Base-by-base conservation (phyloP, 805 yeast genomes). In the Yarrowia alimentaria region DNA sequence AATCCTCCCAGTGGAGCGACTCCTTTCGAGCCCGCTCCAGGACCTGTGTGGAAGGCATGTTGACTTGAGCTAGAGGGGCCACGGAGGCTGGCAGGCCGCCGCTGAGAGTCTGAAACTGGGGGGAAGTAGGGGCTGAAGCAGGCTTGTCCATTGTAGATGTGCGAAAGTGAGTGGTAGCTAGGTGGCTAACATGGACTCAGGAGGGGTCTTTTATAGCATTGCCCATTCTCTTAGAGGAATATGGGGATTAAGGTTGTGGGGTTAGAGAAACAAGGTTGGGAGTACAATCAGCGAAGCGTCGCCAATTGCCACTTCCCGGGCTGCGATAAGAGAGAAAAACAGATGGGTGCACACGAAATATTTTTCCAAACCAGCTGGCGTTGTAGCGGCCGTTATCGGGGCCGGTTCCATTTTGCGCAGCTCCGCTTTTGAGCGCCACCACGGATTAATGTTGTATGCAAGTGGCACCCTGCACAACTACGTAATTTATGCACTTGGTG, bases 381-480 rank as follows among this genome's bases (percentile, higher is more conserved):
- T n/a, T n/a, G n/a, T n/a, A n/a, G n/a, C n/a, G n/a, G n/a, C n/a
- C n/a, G n/a, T n/a, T n/a, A n/a, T n/a, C n/a, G n/a, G n/a, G n/a
- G n/a, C n/a, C n/a, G n/a, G n/a, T n/a, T n/a, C n/a, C n/a, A n/a
- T n/a, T n/a, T n/a, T n/a, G n/a, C n/a, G n/a, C n/a, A n/a, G n/a
- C n/a, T n/a, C n/a, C n/a, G n/a, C n/a, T n/a, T n/a, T n/a, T n/a
- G n/a, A n/a, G n/a, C 18, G 32, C 45, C 45, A 25, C 30, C 19
- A 13, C 47, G 47, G 47, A 40, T 40, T 40, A 40, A 40, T 40
- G 47, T 28, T 40, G 47, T 33, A 40, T 40, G 47, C 47, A 40
- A 24, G 47, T 19, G 19, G n/a, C 19, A 40, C 33, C 47, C 47
- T 40, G 47, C 25, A 18, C 25, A 14, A 28, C 19, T 33, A 28